These are phyloP conservation scores for Halophytophthora batemanensis DNA, from an alignment of 352 stramenopile species.

Conservation along the genomic window DNA sequence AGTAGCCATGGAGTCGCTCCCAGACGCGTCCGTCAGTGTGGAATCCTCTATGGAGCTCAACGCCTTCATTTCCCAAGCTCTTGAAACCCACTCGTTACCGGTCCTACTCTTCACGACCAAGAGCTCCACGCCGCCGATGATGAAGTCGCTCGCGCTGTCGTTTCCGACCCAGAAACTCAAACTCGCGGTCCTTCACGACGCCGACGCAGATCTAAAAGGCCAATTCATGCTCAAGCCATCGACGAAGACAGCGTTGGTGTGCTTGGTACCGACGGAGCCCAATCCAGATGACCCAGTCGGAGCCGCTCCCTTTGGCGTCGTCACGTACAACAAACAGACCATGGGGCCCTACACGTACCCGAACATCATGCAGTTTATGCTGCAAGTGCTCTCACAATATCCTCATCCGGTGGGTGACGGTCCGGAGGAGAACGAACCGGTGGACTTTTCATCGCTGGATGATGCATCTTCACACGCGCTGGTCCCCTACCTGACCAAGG, in stretches of 20 bases:
- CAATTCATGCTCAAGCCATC: constrained; percentile 51
- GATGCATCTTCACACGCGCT: constrained; percentile 18
- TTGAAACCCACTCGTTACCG: constrained; percentile 37
- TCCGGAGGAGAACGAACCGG: constrained; percentile 12
- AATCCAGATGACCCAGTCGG: constrained; percentile 21
- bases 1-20: constrained; percentile 43
- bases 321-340: constrained; percentile 66
- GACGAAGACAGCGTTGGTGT: constrained; percentile 38
- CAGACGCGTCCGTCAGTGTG: constrained; percentile 42
- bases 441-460: constrained; percentile 26
- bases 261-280: constrained; percentile 37
- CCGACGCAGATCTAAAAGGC: constrained; percentile 51
- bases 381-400: constrained; percentile 60
- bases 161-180: constrained; percentile 51
- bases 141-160: constrained; percentile 62
- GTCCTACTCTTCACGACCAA: constrained; percentile 66
- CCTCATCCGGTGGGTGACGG: constrained; percentile 41
- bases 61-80: constrained; percentile 45
- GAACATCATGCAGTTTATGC: constrained; percentile 67
- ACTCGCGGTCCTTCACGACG: constrained; percentile 52
- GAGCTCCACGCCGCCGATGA: constrained; percentile 38
- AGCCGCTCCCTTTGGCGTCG: constrained; percentile 49
- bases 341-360: constrained; percentile 61
- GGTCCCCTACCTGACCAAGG: constrained; percentile 53
- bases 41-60: constrained; percentile 51